Evolutionary conservation across 345 rosid genomes (phyloP), one percentile per base, ranked within the genome.

Genomic region (Hypericum androsaemum): DNA sequence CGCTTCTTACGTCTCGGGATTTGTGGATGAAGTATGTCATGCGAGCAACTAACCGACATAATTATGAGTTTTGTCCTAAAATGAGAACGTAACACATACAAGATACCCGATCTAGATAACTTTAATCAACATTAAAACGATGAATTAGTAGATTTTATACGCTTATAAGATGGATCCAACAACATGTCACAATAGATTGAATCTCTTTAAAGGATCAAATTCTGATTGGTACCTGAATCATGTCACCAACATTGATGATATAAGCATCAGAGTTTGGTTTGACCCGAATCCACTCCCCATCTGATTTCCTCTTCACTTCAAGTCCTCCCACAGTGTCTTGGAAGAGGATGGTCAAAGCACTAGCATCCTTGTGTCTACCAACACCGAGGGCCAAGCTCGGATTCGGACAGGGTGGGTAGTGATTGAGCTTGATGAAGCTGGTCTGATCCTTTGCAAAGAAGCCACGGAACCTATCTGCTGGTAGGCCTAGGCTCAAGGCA

Each of bases 251-350:
- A 58, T 87, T 87, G 69, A 90, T 77, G 65, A 90, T 78, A 43
- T 61, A 84, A 6, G 95, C 82, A 61, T 82, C 63, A 0, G 71
- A 67, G 15, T 42, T 62, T 5, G 95, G 83, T 53, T 62, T 76
- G 8, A 87, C 80, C 0, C 74, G 68, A 52, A 84, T 56, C 98
- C 98, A 90, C 49, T 67, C 75, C 7, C 92, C 92, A 37, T 87
- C 89, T 0, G 80, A 77, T 71, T 81, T 82, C 50, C 81, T 70
- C 54, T 68, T 66, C 7, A 90, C 77, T 71, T 90, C 76, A 8
- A 90, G 67, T 6, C 98, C 98, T 38, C 92, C 95, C 6, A 90
- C 95, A 6, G 71, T 65, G 60, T 90, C 98, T 54, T 90, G 96
- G 17, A 82, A 73, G 32, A 87, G 74, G 10, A 87, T 70, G 0